Evolutionary conservation across 1,284 basidiomycete species (phyloP).

Genomic region (Marasmius oreades): DNA sequence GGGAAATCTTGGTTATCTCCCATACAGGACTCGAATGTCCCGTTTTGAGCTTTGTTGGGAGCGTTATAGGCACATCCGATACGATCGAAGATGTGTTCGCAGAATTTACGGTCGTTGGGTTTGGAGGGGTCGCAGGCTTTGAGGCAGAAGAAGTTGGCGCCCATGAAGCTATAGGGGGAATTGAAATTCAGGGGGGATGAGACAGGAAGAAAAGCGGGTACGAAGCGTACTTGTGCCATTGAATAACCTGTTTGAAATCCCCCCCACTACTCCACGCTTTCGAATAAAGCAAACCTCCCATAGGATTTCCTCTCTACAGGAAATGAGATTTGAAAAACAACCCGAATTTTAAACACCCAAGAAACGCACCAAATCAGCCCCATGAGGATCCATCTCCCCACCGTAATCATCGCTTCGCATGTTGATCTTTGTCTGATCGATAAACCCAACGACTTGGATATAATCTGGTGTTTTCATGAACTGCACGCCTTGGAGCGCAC

Average conservation of each 20-base stretch:
- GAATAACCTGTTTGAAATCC: conserved; percentile 38
- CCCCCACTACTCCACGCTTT: conserved; percentile 39
- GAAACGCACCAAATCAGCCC: conserved; percentile 39
- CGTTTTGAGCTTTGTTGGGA: conserved; percentile 43
- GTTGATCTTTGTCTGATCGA: conserved; percentile 49
- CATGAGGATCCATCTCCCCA: conserved; percentile 54
- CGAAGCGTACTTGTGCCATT: conserved; percentile 43
- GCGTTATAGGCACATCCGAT: conserved; percentile 54
- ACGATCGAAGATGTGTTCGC: conserved; percentile 49
- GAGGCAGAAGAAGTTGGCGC: conserved; percentile 33
- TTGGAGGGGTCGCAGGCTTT: conserved; percentile 46
- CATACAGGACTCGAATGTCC: conserved; percentile 43
- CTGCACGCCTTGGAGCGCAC: conserved; percentile 31
- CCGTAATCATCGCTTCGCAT: conserved; percentile 42
- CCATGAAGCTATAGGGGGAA: conserved; percentile 40
- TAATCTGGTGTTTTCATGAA: conserved; percentile 46
- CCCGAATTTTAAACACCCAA: too few species aligned
- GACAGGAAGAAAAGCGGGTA: background rate
- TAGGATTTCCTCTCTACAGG: conserved; percentile 48
- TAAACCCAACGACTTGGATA: conserved; percentile 44
- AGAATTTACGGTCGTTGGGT: conserved; percentile 35
- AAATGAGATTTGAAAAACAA: too few species aligned
- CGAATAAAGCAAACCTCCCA: conserved; percentile 53
- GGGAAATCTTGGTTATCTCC: conserved; percentile 54
- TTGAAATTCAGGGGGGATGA: background rate